Percentiles rank a stretch among this genome's conserved stretches.
Evolutionary conservation across 2,329 filamentous ascomycete species (phyloP).

Genomic region (Fusarium sp.): DNA sequence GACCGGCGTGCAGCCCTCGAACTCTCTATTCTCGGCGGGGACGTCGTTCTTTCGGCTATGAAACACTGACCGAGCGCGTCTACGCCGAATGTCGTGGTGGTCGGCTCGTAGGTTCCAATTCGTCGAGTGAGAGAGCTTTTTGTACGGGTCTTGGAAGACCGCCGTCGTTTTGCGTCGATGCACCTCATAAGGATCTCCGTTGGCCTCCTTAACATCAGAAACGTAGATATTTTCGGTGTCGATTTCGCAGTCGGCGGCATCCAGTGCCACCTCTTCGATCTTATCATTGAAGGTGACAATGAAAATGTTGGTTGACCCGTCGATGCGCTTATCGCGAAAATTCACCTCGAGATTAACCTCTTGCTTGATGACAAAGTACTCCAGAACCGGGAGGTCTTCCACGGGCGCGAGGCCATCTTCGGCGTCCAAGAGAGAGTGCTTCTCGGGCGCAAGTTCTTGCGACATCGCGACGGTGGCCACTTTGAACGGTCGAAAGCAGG

Average conservation of each 20-base stretch:
- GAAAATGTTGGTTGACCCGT: constrained; percentile 84
- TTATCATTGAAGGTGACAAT: constrained; percentile 74
- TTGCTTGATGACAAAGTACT: constrained; percentile 78
- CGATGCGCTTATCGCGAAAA: constrained; percentile 79
- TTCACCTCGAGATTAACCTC: constrained; percentile 91
- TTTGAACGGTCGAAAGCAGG: constrained; percentile 30
- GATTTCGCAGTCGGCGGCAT: constrained; percentile 73
- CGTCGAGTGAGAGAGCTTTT: constrained; percentile 70
- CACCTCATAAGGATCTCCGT: constrained; percentile 52
- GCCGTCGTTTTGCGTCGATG: constrained; percentile 55
- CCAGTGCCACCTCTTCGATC: constrained; percentile 68
- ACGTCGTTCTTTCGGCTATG: constrained; percentile 65
- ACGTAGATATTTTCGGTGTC: constrained; percentile 66
- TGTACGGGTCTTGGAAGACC: constrained; percentile 74
- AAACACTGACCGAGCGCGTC: constrained; percentile 70
- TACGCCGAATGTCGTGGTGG: constrained; percentile 80
- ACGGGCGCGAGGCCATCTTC: constrained; percentile 50
- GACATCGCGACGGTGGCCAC: constrained; percentile 36
- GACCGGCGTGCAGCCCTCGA: constrained; percentile 66
- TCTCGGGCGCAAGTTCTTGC: constrained; percentile 31
- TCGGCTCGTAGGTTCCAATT: constrained; percentile 74
- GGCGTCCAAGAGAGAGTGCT: constrained; percentile 47
- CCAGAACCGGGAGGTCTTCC: constrained; percentile 52
- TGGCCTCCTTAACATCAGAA: constrained; percentile 51
- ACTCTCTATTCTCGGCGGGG: constrained; percentile 66